Evolutionary conservation across 2,329 filamentous ascomycete genomes (phyloP).

Genomic region (Apiospora aurea): DNA sequence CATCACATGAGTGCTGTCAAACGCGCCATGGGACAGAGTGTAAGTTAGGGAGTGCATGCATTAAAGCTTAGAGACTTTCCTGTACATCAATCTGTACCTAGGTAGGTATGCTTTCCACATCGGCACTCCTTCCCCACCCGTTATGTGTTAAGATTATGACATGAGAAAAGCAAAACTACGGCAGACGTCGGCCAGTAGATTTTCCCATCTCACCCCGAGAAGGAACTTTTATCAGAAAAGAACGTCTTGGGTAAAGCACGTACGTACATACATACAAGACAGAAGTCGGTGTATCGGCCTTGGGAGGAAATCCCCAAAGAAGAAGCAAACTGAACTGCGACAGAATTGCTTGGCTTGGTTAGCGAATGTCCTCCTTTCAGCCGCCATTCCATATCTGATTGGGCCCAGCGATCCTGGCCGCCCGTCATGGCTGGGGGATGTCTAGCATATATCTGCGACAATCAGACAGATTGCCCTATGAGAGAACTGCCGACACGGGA

Average conservation of each 20-base stretch:
- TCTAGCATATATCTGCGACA: not conserved
- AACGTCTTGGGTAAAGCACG: not conserved
- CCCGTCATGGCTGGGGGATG: not conserved
- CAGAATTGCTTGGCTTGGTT: not conserved
- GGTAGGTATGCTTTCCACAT: too few relatives aligned
- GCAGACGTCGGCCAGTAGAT: not conserved
- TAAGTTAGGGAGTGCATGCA: too few relatives aligned
- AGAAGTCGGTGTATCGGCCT: not conserved
- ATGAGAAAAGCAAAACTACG: not conserved
- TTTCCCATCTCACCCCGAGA: not conserved
- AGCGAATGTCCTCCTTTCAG: not conserved
- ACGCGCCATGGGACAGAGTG: not conserved
- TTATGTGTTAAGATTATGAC: not conserved
- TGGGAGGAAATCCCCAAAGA: too few relatives aligned
- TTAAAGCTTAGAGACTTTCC: too few relatives aligned
- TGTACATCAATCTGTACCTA: too few relatives aligned
- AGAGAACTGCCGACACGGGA: constrained; percentile 3
- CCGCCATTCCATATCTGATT: constrained; percentile 3
- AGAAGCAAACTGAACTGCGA: constrained; percentile 8
- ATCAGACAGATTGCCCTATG: not conserved
- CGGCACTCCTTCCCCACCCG: not conserved
- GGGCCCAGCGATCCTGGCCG: not conserved
- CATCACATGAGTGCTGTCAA: not conserved
- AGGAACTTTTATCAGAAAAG: not conserved
- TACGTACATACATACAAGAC: not conserved